Evolutionary conservation across 2,329 filamentous ascomycete genomes (phyloP).

Genomic region (Metarhizium anisopliae): DNA sequence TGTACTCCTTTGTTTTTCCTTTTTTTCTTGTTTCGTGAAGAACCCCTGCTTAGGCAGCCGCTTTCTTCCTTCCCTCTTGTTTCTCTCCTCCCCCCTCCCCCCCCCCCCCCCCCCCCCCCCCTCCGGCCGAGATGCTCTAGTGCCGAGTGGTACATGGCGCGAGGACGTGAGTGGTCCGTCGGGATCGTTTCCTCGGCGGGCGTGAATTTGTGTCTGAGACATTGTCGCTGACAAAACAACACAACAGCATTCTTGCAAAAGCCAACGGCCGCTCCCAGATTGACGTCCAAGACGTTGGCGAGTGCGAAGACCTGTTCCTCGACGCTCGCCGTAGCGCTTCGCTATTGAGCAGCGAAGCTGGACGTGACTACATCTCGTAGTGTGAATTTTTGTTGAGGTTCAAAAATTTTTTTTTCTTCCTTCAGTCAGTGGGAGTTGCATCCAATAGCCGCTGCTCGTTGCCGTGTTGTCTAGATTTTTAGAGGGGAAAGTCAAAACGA

Average conservation of each 20-base stretch:
- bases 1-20: not conserved
- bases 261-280: conserved; percentile 72
- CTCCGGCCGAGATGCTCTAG: not conserved
- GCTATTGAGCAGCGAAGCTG: conserved; percentile 55
- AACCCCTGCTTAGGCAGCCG: not conserved
- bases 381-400: not conserved
- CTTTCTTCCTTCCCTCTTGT: not conserved
- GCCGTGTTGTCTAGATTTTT: not conserved
- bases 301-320: conserved; percentile 78
- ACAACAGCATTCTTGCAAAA: conserved; percentile 69
- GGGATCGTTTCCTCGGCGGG: not conserved
- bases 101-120: no score
- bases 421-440: not conserved
- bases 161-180: not conserved
- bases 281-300: conserved; percentile 66
- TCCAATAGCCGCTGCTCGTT: not conserved
- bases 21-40: not conserved
- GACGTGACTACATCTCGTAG: conserved; percentile 54
- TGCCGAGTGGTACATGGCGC: not conserved
- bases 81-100: not conserved
- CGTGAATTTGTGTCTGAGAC: conserved; percentile 17
- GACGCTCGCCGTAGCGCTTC: conserved; percentile 71
- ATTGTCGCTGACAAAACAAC: conserved; percentile 22
- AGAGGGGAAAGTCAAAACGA: not conserved
- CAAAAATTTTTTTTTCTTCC: not conserved